These are phyloP conservation scores for Aureobasidium sp. DNA, from an alignment of 2,329 filamentous ascomycete species.

Conservation along the genomic window DNA sequence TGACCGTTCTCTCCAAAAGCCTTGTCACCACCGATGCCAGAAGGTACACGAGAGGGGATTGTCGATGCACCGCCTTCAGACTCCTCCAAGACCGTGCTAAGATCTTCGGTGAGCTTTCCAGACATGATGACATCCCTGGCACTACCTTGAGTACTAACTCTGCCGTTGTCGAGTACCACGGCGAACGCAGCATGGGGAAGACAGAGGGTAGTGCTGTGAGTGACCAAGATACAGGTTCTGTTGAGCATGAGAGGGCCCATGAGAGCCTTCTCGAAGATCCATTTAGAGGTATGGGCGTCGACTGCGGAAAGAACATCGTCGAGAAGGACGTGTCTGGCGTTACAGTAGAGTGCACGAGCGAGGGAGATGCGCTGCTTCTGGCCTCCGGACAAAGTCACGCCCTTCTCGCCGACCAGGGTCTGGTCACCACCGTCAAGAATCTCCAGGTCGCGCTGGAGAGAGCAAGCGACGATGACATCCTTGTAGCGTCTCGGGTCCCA, in stretches of 20 bases:
- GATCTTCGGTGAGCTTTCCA: conserved; percentile 82
- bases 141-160: conserved; percentile 65
- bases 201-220: conserved; percentile 87
- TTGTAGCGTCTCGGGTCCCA: conserved; percentile 74
- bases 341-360: conserved; percentile 94
- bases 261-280: conserved; percentile 93
- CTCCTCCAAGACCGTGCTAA: conserved; percentile 51
- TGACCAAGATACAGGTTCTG: conserved; percentile 89
- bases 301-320: conserved; percentile 96
- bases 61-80: conserved; percentile 62
- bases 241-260: conserved; percentile 79
- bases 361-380: conserved; percentile 97
- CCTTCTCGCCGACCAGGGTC: conserved; percentile 92
- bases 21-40: conserved; percentile 56
- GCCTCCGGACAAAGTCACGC: conserved; percentile 89
- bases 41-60: conserved; percentile 68
- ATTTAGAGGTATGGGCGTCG: conserved; percentile 93
- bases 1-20: conserved; percentile 24
- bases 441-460: conserved; percentile 79
- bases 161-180: conserved; percentile 80
- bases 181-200: conserved; percentile 72
- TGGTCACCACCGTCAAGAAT: conserved; percentile 89
- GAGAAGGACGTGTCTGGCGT: conserved; percentile 78
- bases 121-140: conserved; percentile 70
- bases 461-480: conserved; percentile 83